These are phyloP conservation scores for Debaryomyces sp. DNA, from an alignment of 1,139 yeast species.

Conservation along the genomic window DNA sequence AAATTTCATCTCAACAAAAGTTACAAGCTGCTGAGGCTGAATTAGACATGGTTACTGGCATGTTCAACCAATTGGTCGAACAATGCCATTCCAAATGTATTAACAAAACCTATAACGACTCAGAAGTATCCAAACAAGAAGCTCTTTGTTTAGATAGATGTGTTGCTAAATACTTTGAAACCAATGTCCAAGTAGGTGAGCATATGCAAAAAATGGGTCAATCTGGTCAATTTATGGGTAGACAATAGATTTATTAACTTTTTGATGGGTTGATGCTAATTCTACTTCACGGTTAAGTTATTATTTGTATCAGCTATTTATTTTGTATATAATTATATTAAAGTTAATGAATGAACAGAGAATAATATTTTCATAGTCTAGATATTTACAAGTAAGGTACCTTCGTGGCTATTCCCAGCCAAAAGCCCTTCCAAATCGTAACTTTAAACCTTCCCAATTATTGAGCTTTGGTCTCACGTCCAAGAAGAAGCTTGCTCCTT, in stretches of 20 bases:
- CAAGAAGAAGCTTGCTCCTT: slow-evolving; percentile 67
- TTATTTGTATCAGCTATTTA: slow-evolving; percentile 1
- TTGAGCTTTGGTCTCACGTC: slow-evolving; percentile 94
- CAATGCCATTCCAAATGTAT: slow-evolving; percentile 93
- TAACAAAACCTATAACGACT: slow-evolving; percentile 62
- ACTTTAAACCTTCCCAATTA: slow-evolving; percentile 72
- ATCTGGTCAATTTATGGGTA: slow-evolving; percentile 54
- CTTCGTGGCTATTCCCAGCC: slow-evolving; percentile 34
- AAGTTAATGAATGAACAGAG: slow-evolving; percentile 5
- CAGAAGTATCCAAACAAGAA: slow-evolving; percentile 82
- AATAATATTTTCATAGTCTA: not conserved
- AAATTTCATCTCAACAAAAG: slow-evolving; percentile 72
- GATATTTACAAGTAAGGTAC: slow-evolving; percentile 3
- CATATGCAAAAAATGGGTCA: slow-evolving; percentile 78
- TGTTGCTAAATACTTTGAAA: slow-evolving; percentile 94
- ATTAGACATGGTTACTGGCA: slow-evolving; percentile 93
- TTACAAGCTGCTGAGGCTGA: slow-evolving; percentile 83
- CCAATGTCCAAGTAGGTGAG: slow-evolving; percentile 95
- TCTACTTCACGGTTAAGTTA: not conserved
- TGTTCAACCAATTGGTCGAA: slow-evolving; percentile 85
- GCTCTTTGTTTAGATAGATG: slow-evolving; percentile 95
- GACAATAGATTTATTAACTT: slow-evolving; percentile 28
- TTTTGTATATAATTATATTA: slow-evolving; percentile 6
- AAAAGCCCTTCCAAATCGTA: slow-evolving; percentile 63
- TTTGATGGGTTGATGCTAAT: not conserved